phyloP scores from a whole-genome alignment of 371 early-diverging fungal species.

The Basidiobolus heterosporus region DNA sequence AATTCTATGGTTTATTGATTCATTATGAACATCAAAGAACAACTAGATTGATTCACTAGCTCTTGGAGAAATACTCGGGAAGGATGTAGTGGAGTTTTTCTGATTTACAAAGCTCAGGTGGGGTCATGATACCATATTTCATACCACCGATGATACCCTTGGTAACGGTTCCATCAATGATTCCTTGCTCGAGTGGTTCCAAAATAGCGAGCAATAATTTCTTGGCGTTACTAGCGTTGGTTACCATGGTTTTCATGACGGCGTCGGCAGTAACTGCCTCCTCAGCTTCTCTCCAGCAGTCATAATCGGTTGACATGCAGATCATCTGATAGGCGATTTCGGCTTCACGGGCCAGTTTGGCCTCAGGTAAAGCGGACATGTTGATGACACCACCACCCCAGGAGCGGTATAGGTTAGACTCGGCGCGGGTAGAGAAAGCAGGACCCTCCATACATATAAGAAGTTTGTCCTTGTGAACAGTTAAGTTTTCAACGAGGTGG shows the following conservation, averaged over 20 bases:
- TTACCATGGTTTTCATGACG: constrained; percentile 77
- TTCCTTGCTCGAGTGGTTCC: constrained; percentile 11
- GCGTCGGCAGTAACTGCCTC: constrained; percentile 82
- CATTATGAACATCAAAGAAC: too few relatives aligned
- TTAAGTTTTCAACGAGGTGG: constrained; percentile 11
- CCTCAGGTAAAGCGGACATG: constrained; percentile 90
- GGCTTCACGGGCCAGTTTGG: constrained; percentile 92
- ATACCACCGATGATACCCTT: not conserved
- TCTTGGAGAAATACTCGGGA: constrained; percentile 2
- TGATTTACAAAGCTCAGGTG: not conserved
- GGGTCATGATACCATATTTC: not conserved
- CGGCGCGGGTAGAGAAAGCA: constrained; percentile 89
- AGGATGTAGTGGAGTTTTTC: constrained; percentile 1
- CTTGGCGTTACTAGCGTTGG: constrained; percentile 73
- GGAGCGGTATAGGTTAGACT: constrained; percentile 84
- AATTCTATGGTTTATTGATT: too few relatives aligned
- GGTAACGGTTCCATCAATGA: not conserved
- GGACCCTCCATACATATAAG: constrained; percentile 95
- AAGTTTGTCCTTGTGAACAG: constrained; percentile 65
- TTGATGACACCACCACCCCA: constrained; percentile 91
- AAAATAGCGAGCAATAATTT: constrained; percentile 53
- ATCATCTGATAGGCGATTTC: constrained; percentile 95
- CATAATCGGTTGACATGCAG: constrained; percentile 98
- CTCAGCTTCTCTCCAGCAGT: constrained; percentile 87
- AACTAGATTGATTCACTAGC: too few relatives aligned